Conservation (phyloP, 345 rosid genomes). For the Diplotaxis tenuifolia region DNA sequence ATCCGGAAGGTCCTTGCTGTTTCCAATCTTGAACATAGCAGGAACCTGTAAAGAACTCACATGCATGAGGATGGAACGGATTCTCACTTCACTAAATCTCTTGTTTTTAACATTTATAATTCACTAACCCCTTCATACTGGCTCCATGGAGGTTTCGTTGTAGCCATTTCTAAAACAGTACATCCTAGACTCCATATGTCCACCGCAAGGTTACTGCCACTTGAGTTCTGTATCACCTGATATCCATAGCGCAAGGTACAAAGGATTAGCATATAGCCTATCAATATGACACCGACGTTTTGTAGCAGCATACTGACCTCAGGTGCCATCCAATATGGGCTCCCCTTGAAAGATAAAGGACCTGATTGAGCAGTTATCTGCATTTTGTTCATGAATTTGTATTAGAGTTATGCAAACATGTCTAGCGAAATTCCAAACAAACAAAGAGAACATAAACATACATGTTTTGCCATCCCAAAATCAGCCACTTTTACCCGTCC, state of each 20-base stretch:
- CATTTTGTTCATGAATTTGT: constrained; percentile 26
- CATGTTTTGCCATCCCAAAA: constrained; percentile 75
- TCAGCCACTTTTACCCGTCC: constrained; percentile 81
- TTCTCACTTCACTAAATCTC: neutral
- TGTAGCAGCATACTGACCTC: constrained; percentile 49
- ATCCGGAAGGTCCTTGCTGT: constrained; percentile 80
- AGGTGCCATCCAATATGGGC: constrained; percentile 96
- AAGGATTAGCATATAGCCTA: constrained; percentile 19
- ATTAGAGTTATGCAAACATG: constrained; percentile 22
- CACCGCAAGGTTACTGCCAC: constrained; percentile 72
- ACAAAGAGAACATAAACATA: constrained; percentile 34
- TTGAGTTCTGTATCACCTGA: constrained; percentile 72
- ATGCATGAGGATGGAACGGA: constrained; percentile 3
- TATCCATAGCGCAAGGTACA: neutral
- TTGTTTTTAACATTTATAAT: neutral
- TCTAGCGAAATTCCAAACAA: constrained; percentile 2
- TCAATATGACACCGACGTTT: neutral
- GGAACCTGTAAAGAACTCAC: constrained; percentile 45
- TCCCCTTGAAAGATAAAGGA: constrained; percentile 75
- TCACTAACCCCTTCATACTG: constrained; percentile 82
- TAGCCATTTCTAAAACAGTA: constrained; percentile 87
- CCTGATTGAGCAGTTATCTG: constrained; percentile 86
- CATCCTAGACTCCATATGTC: constrained; percentile 96
- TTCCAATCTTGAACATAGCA: constrained; percentile 89
- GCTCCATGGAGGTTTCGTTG: constrained; percentile 86